A percentile compares a stretch with the other conserved stretches of the same genome.
Evolutionary conservation across 495 filamentous ascomycete genomes (phyloP).

Genomic region (Elasticomyces elasticus): DNA sequence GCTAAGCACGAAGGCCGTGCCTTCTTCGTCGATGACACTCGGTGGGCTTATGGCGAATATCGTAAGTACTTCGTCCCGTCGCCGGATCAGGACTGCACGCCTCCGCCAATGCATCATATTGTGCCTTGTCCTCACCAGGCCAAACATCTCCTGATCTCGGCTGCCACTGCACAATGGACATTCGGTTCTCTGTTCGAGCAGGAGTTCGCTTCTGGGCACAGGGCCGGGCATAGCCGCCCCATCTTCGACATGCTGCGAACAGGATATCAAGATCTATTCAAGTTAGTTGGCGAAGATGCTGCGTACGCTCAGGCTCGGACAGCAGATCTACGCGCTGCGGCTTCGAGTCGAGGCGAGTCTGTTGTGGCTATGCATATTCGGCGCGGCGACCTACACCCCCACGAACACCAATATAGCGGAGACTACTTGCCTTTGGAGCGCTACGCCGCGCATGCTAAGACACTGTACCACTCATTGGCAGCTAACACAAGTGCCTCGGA

Average conservation of each 20-base stretch:
- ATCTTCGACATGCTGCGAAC: constrained; percentile 51
- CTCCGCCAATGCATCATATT: constrained; percentile 52
- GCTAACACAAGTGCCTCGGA: too few species aligned
- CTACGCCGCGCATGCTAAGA: constrained; percentile 42
- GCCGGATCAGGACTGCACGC: constrained; percentile 44
- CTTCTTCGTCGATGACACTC: constrained; percentile 67
- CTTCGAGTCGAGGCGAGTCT: constrained; percentile 30
- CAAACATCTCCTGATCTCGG: constrained; percentile 57
- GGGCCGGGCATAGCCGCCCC: constrained; percentile 38
- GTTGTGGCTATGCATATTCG: constrained; percentile 61
- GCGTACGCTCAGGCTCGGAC: constrained; percentile 44
- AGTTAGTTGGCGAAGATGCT: constrained; percentile 45
- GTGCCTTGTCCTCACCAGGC: constrained; percentile 62
- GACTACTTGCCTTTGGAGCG: constrained; percentile 58
- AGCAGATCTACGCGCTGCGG: constrained; percentile 37
- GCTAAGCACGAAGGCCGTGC: constrained; percentile 56
- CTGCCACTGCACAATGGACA: constrained; percentile 45
- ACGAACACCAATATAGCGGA: constrained; percentile 54
- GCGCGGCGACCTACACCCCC: constrained; percentile 59
- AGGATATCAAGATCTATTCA: constrained; percentile 59
- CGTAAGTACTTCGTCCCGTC: constrained; percentile 54
- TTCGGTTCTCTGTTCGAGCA: constrained; percentile 50
- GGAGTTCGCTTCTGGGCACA: constrained; percentile 39
- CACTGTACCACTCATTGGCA: constrained; percentile 9
- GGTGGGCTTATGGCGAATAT: constrained; percentile 67